Conservation (phyloP, 73 alveolate species). For the Paramecium sonneborni region DNA sequence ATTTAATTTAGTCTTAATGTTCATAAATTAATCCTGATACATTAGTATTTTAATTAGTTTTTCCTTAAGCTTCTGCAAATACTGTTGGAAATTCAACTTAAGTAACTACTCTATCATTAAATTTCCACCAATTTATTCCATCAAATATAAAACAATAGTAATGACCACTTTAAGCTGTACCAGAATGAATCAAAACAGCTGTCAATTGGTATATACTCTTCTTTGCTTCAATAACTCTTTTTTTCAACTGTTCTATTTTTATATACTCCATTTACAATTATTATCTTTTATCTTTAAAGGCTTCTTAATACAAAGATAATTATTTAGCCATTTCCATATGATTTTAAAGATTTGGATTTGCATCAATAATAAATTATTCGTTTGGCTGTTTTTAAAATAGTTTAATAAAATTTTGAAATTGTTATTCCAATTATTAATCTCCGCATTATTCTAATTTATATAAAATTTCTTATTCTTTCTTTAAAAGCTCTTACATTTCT, state of each 20-base stretch:
- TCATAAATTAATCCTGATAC: constrained; percentile 36
- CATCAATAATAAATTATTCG: not conserved
- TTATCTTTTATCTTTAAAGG: not conserved
- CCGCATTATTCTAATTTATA: not conserved
- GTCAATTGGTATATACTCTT: not conserved
- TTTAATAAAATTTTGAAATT: not conserved
- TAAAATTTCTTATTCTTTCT: not conserved
- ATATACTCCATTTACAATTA: not conserved
- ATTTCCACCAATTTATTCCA: constrained; percentile 18
- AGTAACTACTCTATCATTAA: constrained; percentile 26
- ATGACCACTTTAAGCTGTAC: not conserved
- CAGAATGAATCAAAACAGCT: constrained; percentile 16
- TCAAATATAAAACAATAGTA: constrained; percentile 14
- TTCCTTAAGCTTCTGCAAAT: constrained; percentile 7
- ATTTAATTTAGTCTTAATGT: not conserved
- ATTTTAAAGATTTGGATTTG: not conserved
- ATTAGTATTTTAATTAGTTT: not conserved
- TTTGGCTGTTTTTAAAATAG: not conserved
- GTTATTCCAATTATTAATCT: not conserved
- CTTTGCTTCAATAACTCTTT: not conserved
- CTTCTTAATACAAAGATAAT: not conserved
- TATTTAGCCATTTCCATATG: not conserved
- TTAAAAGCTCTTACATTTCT: not conserved
- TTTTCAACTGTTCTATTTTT: not conserved
- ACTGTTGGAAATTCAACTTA: not conserved